Percentiles rank a stretch among this genome's conserved stretches.
phyloP scores from a whole-genome alignment of 148 eudicot species.

The Pouteria glomerata region DNA sequence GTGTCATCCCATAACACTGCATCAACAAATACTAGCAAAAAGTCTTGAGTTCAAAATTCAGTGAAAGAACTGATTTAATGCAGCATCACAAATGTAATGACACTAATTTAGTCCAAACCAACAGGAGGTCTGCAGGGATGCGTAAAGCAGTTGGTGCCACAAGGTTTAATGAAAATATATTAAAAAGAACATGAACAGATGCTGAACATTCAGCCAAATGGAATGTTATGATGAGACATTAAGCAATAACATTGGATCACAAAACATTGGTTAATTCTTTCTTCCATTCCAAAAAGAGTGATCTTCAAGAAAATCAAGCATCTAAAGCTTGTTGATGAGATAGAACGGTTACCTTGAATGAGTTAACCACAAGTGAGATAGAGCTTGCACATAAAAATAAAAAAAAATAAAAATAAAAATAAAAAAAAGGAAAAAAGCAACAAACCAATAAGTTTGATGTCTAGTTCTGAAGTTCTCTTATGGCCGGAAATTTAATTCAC shows the following conservation, averaged over 20 bases:
- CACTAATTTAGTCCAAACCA: no score
- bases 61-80: no score
- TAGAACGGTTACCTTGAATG: no score
- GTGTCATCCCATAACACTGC: neutral
- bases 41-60: no score
- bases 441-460: neutral
- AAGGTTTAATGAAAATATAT: neutral
- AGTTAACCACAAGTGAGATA: neutral
- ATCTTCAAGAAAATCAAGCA: conserved; percentile 2
- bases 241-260: neutral
- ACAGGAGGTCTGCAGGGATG: no score
- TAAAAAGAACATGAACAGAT: neutral
- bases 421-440: no score
- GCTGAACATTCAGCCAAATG: neutral
- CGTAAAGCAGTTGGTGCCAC: neutral
- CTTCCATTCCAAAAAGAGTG: neutral
- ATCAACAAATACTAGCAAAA: neutral
- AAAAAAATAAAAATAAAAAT: no score
- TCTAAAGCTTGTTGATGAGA: neutral
- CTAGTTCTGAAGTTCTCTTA: neutral
- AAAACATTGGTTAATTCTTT: neutral
- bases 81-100: neutral
- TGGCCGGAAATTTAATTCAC: neutral
- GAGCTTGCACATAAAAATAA: neutral
- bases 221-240: neutral